Conservation (phyloP, 2,329 filamentous ascomycete species). For the Fusarium aywerte region DNA sequence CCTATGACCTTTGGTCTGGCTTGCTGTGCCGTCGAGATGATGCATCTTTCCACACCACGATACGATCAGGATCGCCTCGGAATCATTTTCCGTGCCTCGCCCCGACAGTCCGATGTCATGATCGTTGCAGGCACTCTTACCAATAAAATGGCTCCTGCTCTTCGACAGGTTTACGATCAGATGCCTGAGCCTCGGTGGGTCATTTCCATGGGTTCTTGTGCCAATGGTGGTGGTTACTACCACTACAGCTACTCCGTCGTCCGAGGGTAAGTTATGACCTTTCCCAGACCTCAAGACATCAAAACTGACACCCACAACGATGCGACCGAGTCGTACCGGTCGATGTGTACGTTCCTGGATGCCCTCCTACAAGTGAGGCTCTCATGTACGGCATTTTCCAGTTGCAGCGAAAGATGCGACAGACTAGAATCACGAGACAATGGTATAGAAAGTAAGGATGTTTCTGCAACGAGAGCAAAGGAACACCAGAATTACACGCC, state of each 20-base stretch:
- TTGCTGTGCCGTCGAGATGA: conserved; percentile 93
- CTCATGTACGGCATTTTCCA: conserved; percentile 78
- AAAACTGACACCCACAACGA: conserved; percentile 52
- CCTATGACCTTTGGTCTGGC: conserved; percentile 89
- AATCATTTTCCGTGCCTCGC: conserved; percentile 90
- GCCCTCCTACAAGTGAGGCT: conserved; percentile 71
- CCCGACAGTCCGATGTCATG: conserved; percentile 91
- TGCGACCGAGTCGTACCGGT: conserved; percentile 82
- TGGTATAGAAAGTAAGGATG: conserved; percentile 66
- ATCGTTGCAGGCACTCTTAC: conserved; percentile 92
- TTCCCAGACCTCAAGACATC: neutral
- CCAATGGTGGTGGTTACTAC: conserved; percentile 87
- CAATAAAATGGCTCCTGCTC: conserved; percentile 94
- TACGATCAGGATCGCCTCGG: conserved; percentile 91
- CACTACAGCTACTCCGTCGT: conserved; percentile 86
- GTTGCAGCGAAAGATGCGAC: conserved; percentile 79
- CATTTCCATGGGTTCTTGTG: conserved; percentile 83
- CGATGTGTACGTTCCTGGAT: conserved; percentile 83
- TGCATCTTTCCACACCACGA: conserved; percentile 86
- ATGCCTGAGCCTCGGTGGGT: conserved; percentile 95
- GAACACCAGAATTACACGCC: neutral
- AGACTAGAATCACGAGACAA: conserved; percentile 65
- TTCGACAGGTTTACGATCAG: conserved; percentile 93
- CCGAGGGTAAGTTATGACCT: conserved; percentile 49
- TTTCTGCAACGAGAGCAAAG: too few relatives aligned